Evolutionary conservation across 2,329 filamentous ascomycete genomes (phyloP).

Genomic region (Diaporthe batatas): DNA sequence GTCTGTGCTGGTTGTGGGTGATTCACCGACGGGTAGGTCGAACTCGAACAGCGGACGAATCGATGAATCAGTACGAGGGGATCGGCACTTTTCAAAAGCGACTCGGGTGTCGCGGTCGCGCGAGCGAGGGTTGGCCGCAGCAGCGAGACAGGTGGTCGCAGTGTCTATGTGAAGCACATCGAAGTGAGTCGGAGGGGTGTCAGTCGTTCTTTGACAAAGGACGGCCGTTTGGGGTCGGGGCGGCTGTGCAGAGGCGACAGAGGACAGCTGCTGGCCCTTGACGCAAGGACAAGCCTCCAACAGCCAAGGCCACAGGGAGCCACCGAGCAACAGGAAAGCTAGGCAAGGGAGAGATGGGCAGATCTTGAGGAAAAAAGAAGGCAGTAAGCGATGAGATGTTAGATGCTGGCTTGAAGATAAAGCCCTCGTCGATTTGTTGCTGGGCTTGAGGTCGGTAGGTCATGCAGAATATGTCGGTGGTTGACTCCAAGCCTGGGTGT

Average conservation of each 20-base stretch:
- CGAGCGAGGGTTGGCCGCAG: slow-evolving; percentile 2
- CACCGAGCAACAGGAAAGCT: not conserved
- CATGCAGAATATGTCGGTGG: slow-evolving; percentile 21
- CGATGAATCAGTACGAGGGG: slow-evolving; percentile 20
- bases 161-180: slow-evolving; percentile 33
- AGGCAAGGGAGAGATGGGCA: not conserved
- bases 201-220: slow-evolving; percentile 25
- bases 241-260: not conserved
- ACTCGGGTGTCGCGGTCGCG: slow-evolving; percentile 11
- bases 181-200: not conserved
- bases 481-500: not conserved
- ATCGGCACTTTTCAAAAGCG: not conserved
- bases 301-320: not conserved
- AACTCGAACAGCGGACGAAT: not conserved
- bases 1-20: slow-evolving; percentile 36
- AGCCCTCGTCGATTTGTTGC: not conserved
- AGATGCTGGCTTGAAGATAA: slow-evolving; percentile 5
- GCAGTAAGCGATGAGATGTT: slow-evolving; percentile 1
- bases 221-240: slow-evolving; percentile 8
- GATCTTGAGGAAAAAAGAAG: not conserved
- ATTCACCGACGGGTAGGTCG: not conserved
- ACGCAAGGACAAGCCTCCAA: slow-evolving; percentile 3
- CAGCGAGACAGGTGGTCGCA: slow-evolving; percentile 2
- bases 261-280: slow-evolving; percentile 13
- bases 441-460: not conserved